Conservation (phyloP, 2,329 filamentous ascomycete genomes). For the Blumeria graminis region DNA sequence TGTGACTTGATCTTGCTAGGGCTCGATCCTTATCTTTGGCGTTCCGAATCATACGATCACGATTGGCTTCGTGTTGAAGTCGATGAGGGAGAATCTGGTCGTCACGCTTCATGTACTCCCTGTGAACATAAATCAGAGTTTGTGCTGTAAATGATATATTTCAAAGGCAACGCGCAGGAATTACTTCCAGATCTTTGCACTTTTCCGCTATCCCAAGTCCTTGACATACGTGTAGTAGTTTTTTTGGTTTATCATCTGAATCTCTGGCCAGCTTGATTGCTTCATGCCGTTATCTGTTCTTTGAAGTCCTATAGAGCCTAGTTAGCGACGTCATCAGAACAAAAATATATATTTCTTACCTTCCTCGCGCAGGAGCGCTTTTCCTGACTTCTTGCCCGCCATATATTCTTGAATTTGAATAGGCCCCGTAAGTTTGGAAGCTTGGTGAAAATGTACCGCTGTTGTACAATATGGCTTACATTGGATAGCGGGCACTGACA, state of each 20-base stretch:
- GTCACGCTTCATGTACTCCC: constrained; percentile 94
- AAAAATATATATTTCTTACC: constrained; percentile 6
- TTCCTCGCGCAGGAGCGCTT: constrained; percentile 16
- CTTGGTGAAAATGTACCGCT: no score
- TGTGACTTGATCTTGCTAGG: constrained; percentile 48
- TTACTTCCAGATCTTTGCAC: not conserved
- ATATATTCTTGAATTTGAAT: constrained; percentile 5
- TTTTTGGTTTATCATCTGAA: constrained; percentile 92
- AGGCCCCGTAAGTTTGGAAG: not conserved
- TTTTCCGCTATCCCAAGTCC: no score
- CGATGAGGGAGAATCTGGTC: constrained; percentile 82
- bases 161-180: not conserved
- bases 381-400: constrained; percentile 16
- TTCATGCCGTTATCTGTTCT: constrained; percentile 98
- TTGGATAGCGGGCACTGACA: no score
- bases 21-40: constrained; percentile 75
- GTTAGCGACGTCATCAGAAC: not conserved
- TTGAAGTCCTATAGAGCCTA: constrained; percentile 44
- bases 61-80: constrained; percentile 65
- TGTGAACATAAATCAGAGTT: constrained; percentile 17
- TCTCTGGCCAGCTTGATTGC: constrained; percentile 77
- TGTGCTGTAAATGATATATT: not conserved
- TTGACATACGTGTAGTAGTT: constrained; percentile 81
- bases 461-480: no score
- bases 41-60: constrained; percentile 61